These are phyloP conservation scores for Arthrobotrys sinensis DNA, from an alignment of 2,329 filamentous ascomycete species.

Conservation along the genomic window DNA sequence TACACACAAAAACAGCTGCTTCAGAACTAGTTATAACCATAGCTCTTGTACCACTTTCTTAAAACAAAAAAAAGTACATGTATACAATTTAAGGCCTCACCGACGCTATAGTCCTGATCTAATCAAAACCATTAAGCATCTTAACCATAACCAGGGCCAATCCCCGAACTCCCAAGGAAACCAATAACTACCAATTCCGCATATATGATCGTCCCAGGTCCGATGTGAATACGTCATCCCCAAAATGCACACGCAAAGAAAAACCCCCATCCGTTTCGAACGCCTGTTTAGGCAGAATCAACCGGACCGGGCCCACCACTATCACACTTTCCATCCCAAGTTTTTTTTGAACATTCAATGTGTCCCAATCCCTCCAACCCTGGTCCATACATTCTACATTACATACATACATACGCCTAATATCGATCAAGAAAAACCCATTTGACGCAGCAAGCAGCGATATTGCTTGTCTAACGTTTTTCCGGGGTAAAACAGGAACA, in stretches of 20 bases:
- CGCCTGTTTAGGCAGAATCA: conserved; percentile 45
- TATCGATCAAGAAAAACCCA: neutral
- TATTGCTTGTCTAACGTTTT: neutral
- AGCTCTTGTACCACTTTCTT: conserved; percentile 12
- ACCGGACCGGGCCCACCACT: conserved; percentile 5
- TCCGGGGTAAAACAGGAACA: conserved; percentile 5
- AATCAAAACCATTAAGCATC: too few species aligned
- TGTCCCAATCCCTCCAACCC: neutral
- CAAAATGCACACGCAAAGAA: neutral
- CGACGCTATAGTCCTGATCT: neutral
- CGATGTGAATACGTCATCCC: conserved; percentile 39
- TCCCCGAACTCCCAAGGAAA: too few species aligned
- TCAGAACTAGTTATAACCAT: neutral
- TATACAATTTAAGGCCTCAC: neutral
- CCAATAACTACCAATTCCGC: too few species aligned
- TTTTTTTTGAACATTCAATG: neutral
- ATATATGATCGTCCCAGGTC: too few species aligned
- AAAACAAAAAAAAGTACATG: conserved; percentile 1
- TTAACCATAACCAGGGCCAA: too few species aligned
- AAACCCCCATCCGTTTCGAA: conserved; percentile 43
- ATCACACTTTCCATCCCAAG: neutral
- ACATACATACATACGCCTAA: neutral
- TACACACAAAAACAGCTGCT: neutral
- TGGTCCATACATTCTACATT: neutral
- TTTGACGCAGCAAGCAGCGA: neutral